Base-by-base conservation (phyloP, 257 asterid genomes). In the Jacaranda copaia region DNA sequence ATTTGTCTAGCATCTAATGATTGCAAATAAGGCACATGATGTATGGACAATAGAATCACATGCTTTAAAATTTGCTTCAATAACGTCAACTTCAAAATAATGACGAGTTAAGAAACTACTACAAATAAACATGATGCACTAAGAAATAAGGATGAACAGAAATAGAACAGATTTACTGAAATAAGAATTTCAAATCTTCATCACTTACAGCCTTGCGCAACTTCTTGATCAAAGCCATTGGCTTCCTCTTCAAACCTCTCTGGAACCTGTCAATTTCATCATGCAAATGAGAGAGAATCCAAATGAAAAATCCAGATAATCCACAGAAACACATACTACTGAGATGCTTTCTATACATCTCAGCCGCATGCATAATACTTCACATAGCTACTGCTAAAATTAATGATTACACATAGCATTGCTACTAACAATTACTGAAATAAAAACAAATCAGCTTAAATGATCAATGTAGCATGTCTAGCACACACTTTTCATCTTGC, bases 241-340 rank as follows among this genome's bases (percentile, higher is more conserved):
- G 97, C 90, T 92, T 92, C 87, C 98, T 91, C 91, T 87, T 93
- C 87, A 93, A 80, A 63, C 98, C 98, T 56, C 96, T 93, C 87
- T 83, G 86, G 73, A 92, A 90, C 90, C 97, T 90, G 82, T 19
- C 12, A 49, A 63, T 59, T 57, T 62, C 20, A 73, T 45, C 49
- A 65, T 2, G 20, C 20, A 68, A 36, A 55, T 14, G 56, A 20
- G 35, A 18, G 4, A 36, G 15, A 52, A 18, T 1, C 13, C 18
- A 56, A 56, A n/a, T 5, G 53, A 4, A 0, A 45, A 38, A 16
- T 38, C 3, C 18, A 57, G 56, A 10, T 19, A 25, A 53, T 0
- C 8, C 16, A 15, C 8, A 61, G 12, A 14, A 35, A 12, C 9
- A 5, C 7, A 11, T 0, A 10, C 9, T 9, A 42, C 39, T 9